These are phyloP conservation scores for Calonectria leucothoes DNA, from an alignment of 2,329 filamentous ascomycete species.

Conservation along the genomic window DNA sequence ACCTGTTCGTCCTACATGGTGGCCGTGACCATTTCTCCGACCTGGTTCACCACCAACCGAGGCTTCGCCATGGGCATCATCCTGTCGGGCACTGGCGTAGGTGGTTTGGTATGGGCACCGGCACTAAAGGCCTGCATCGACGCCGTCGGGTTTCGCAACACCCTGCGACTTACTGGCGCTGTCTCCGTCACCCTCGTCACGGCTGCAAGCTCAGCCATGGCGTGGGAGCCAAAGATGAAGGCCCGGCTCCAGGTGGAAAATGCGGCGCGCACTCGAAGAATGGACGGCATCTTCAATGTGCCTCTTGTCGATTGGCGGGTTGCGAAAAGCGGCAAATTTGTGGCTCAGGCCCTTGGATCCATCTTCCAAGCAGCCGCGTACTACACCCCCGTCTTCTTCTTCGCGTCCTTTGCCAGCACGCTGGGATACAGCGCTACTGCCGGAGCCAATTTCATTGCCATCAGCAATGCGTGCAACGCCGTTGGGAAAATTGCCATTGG, in stretches of 20 bases:
- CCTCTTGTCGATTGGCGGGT: background rate
- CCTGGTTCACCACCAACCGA: background rate
- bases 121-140: background rate
- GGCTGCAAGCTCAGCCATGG: background rate
- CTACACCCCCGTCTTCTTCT: slow-evolving; percentile 15
- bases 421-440: slow-evolving; percentile 14
- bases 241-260: background rate
- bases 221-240: slow-evolving; percentile 6
- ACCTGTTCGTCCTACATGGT: slow-evolving; percentile 7
- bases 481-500: slow-evolving; percentile 16
- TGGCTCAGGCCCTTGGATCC: background rate
- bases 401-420: slow-evolving; percentile 7
- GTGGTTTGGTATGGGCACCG: slow-evolving; percentile 17
- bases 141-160: slow-evolving; percentile 12
- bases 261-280: background rate
- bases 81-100: slow-evolving; percentile 8
- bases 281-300: background rate
- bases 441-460: slow-evolving; percentile 20
- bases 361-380: slow-evolving; percentile 12
- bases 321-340: background rate
- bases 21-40: background rate
- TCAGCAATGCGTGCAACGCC: slow-evolving; percentile 26
- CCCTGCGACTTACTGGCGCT: background rate
- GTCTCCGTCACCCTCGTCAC: background rate
- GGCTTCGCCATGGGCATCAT: slow-evolving; percentile 11